Evolutionary conservation across 768 basidiomycete genomes (phyloP).

Genomic region (Amanita polypyramis): DNA sequence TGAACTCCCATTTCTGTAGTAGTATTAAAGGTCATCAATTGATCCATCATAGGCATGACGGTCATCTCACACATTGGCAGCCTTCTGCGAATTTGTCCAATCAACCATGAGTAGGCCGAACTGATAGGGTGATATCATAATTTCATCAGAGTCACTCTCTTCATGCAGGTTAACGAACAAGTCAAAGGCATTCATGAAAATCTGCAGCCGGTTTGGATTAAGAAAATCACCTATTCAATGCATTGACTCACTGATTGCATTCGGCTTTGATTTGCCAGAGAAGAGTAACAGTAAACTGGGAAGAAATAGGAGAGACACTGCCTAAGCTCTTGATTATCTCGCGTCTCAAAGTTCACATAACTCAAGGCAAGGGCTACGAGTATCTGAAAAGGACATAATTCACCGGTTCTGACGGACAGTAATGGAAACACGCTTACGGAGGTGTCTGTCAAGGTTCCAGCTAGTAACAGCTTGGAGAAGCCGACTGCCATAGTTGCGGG

Average conservation of each 20-base stretch:
- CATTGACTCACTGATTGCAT: slow-evolving; percentile 46
- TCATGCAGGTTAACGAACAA: slow-evolving; percentile 48
- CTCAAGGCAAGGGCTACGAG: slow-evolving; percentile 29
- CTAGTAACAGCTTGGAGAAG: slow-evolving; percentile 75
- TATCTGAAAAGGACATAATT: slow-evolving; percentile 31
- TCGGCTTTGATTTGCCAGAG: slow-evolving; percentile 56
- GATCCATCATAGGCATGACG: not conserved
- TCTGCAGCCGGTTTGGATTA: slow-evolving; percentile 26
- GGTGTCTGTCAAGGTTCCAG: slow-evolving; percentile 66
- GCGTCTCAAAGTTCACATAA: slow-evolving; percentile 76
- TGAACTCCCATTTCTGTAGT: slow-evolving; percentile 11
- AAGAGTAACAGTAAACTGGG: slow-evolving; percentile 80
- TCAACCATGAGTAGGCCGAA: slow-evolving; percentile 72
- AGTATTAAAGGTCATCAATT: slow-evolving; percentile 4
- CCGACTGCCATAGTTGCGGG: slow-evolving; percentile 71
- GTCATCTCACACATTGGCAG: slow-evolving; percentile 30
- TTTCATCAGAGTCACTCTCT: slow-evolving; percentile 60
- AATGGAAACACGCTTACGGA: slow-evolving; percentile 31
- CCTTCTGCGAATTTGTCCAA: slow-evolving; percentile 82
- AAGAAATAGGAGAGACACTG: slow-evolving; percentile 86
- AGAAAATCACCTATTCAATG: not conserved
- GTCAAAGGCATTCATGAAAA: slow-evolving; percentile 61
- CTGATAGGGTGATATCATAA: slow-evolving; percentile 64
- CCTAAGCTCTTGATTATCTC: slow-evolving; percentile 70
- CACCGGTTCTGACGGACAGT: not conserved